Evolutionary conservation across 2,329 filamentous ascomycete genomes (phyloP), one percentile per base, ranked within the genome.

Genomic region (Teratosphaeria gauchensis): DNA sequence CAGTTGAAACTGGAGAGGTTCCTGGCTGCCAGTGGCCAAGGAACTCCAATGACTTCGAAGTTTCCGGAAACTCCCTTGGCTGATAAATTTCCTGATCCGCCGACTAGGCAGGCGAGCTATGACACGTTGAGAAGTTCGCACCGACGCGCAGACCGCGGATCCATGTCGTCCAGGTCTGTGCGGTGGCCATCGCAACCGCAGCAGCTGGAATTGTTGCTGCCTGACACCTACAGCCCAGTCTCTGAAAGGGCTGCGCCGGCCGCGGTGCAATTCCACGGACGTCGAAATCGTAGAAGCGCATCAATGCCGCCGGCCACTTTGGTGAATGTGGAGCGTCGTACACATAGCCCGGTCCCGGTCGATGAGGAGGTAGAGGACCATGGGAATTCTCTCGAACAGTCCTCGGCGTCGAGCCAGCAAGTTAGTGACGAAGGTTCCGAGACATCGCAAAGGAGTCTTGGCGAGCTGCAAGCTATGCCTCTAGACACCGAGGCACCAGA

Each of bases 1-100:
- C 58, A 63, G 21, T 62, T 70, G 32, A 66, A 68, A 53, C 59
- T 71, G 35, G 64, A 69, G 48, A 59, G 64, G 2, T 71, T 69
- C 58, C 59, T 71, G 24, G 62, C 64, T 53, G 51, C 60, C 51
- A n/a, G 57, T 59, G 52, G 32, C 19, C 55, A 63, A 14, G 42
- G 19, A 19, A 60, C 59, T 33, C 57, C 60, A 1, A 53, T 52
- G 46, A 54, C 52, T 53, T 55, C 52, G 4, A 19, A 14, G 16
- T 55, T 60, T 38, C 59, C 56, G 9, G 56, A 63, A 9, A 60
- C 61, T 33, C 57, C 60, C 4, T 33, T 52, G 35, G 55, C 53
- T 51, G 56, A 57, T 8, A 28, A 33, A n/a, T 60, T 60, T 38
- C 59, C 59, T 7, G 58, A 59, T 32, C 54, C 58, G 16, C 54